Evolutionary conservation across 495 filamentous ascomycete species (phyloP).

Genomic region (Annulohypoxylon stygium): DNA sequence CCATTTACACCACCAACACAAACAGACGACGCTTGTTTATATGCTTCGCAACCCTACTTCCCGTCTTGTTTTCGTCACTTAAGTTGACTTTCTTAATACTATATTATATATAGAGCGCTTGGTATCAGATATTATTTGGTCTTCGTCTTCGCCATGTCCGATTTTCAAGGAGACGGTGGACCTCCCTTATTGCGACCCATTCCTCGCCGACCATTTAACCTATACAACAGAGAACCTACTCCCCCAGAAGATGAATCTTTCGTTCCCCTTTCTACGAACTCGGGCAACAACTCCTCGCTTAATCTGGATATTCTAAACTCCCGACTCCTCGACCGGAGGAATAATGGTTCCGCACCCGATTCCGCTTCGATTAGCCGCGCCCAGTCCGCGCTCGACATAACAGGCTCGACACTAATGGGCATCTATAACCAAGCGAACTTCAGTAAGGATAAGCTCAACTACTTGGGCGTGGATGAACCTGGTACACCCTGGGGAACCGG

Average conservation of each 20-base stretch:
- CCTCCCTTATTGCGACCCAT: constrained; percentile 75
- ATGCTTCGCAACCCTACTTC: neutral
- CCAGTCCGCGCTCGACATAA: constrained; percentile 86
- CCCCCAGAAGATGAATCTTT: constrained; percentile 66
- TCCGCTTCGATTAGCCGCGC: constrained; percentile 67
- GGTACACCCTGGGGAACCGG: constrained; percentile 77
- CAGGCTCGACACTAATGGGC: constrained; percentile 87
- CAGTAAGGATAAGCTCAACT: constrained; percentile 54
- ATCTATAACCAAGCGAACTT: constrained; percentile 82
- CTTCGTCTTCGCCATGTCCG: constrained; percentile 44
- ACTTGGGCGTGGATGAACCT: constrained; percentile 51
- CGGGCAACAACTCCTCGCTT: constrained; percentile 26
- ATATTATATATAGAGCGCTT: constrained; percentile 24
- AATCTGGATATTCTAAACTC: constrained; percentile 49
- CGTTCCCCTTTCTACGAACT: constrained; percentile 58
- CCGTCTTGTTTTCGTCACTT: neutral
- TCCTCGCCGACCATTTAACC: constrained; percentile 80
- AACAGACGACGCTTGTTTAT: constrained; percentile 1
- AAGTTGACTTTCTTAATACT: constrained; percentile 5
- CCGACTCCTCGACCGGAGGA: constrained; percentile 54
- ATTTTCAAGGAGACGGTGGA: constrained; percentile 52
- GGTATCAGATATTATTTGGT: constrained; percentile 2
- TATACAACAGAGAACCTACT: constrained; percentile 66
- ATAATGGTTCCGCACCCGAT: constrained; percentile 38
- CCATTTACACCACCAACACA: neutral